A percentile compares a stretch with the other conserved stretches of the same genome.
These are phyloP conservation scores for Cryphonectria parasitica DNA, from an alignment of 2,329 filamentous ascomycete species.

Conservation along the genomic window DNA sequence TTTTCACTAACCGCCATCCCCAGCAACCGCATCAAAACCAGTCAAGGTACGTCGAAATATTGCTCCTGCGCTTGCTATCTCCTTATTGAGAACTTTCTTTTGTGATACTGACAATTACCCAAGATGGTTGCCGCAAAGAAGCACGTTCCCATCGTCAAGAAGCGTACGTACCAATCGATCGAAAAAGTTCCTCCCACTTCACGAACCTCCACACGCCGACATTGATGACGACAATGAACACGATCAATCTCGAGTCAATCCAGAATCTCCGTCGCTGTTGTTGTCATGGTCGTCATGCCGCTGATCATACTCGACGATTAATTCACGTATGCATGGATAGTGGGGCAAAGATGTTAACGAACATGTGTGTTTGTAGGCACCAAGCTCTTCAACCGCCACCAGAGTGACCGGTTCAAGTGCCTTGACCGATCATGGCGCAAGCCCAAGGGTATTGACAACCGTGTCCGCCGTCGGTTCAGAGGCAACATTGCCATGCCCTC, in stretches of 20 bases:
- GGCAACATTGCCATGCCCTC: slow-evolving; percentile 96
- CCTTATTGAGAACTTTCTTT: background rate
- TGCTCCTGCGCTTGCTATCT: background rate
- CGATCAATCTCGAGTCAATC: slow-evolving; percentile 8
- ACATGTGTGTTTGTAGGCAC: slow-evolving; percentile 66
- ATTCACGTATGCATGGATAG: slow-evolving; percentile 25
- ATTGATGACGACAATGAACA: slow-evolving; percentile 9
- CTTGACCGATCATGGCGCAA: slow-evolving; percentile 94
- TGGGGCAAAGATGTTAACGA: slow-evolving; percentile 43
- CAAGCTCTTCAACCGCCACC: slow-evolving; percentile 95
- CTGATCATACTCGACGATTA: slow-evolving; percentile 21
- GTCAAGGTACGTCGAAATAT: slow-evolving; percentile 28
- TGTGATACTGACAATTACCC: slow-evolving; percentile 21
- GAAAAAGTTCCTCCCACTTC: slow-evolving; percentile 24
- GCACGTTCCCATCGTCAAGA: slow-evolving; percentile 99
- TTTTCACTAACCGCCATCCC: slow-evolving; percentile 21
- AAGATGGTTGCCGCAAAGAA: slow-evolving; percentile 99
- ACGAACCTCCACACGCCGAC: slow-evolving; percentile 16
- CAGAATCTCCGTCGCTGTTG: background rate
- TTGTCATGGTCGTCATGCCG: background rate
- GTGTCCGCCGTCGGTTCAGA: slow-evolving; percentile 96
- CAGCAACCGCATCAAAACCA: slow-evolving; percentile 29
- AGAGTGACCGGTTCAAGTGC: slow-evolving; percentile 96
- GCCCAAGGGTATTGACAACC: slow-evolving; percentile 99
- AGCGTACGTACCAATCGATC: slow-evolving; percentile 74